phyloP scores from a whole-genome alignment of 805 yeast species.

The Ogataea ganodermae region DNA sequence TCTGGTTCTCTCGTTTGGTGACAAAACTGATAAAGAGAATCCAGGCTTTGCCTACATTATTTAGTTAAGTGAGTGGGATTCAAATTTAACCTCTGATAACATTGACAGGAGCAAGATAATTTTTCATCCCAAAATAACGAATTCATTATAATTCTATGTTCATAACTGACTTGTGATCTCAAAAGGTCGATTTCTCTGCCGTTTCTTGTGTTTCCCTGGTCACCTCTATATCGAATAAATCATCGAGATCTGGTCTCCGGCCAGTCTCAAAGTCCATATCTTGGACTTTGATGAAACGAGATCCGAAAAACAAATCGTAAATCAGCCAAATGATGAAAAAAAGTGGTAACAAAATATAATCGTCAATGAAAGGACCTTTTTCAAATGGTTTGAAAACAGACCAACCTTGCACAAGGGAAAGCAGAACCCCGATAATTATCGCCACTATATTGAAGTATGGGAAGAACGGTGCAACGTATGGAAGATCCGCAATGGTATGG shows the following conservation, averaged over 20 bases:
- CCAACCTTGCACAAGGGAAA: slow-evolving; percentile 74
- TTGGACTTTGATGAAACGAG: slow-evolving; percentile 35
- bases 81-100: no score
- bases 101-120: no score
- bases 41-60: slow-evolving; percentile 49
- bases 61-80: slow-evolving; percentile 2
- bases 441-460: slow-evolving; percentile 49
- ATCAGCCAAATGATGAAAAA: slow-evolving; percentile 42
- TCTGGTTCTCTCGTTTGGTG: slow-evolving; percentile 43
- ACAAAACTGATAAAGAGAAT: slow-evolving; percentile 55
- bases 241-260: slow-evolving; percentile 36
- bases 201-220: not conserved
- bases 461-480: slow-evolving; percentile 40
- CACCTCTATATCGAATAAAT: not conserved
- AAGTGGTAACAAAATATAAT: slow-evolving; percentile 61
- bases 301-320: slow-evolving; percentile 21
- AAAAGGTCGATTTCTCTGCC: no score
- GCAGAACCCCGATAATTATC: slow-evolving; percentile 57
- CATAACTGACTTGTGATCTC: no score
- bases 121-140: no score
- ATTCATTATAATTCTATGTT: no score
- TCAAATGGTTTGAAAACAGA: slow-evolving; percentile 56
- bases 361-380: slow-evolving; percentile 56
- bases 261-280: slow-evolving; percentile 55
- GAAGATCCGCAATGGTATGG: slow-evolving; percentile 20